A percentile compares a stretch with the other conserved stretches of the same genome.
phyloP scores from a whole-genome alignment of 192 early-diverging fungal species.

The Linnemannia exigua region DNA sequence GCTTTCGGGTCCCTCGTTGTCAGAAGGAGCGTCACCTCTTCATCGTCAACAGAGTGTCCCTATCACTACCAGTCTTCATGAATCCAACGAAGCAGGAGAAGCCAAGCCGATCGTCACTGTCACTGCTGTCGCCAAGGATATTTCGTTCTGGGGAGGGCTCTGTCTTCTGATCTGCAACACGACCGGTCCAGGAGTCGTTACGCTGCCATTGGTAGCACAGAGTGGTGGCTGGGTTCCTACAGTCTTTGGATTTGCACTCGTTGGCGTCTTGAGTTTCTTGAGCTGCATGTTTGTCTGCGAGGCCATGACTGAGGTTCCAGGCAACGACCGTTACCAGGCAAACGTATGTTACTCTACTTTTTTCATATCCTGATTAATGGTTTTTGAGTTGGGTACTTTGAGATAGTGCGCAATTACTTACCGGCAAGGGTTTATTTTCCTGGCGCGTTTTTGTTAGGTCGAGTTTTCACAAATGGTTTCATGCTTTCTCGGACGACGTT shows the following conservation, averaged over 20 bases:
- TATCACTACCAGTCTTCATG: not conserved
- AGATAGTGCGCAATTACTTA: not conserved
- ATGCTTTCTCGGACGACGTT: slow-evolving; percentile 72
- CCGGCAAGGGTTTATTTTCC: not conserved
- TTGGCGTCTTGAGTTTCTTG: slow-evolving; percentile 70
- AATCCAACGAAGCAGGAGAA: not conserved
- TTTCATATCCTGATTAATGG: not conserved
- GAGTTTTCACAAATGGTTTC: slow-evolving; percentile 80
- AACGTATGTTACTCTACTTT: slow-evolving; percentile 21
- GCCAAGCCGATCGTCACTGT: not conserved
- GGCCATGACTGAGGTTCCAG: slow-evolving; percentile 74
- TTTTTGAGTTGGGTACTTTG: not conserved
- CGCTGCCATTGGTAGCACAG: slow-evolving; percentile 41
- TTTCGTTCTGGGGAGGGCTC: slow-evolving; percentile 60
- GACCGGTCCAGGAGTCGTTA: slow-evolving; percentile 57
- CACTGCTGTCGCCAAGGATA: slow-evolving; percentile 38
- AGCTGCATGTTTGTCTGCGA: slow-evolving; percentile 78
- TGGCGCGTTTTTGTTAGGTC: slow-evolving; percentile 33
- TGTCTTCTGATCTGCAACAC: slow-evolving; percentile 58
- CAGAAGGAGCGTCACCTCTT: not conserved
- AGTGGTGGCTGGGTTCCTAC: slow-evolving; percentile 56
- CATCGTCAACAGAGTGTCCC: not conserved
- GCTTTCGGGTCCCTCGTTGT: not conserved
- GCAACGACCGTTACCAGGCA: slow-evolving; percentile 80
- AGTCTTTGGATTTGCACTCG: slow-evolving; percentile 65